phyloP scores from a whole-genome alignment of 2,329 filamentous ascomycete genomes.

The Verticillium tricorpus region DNA sequence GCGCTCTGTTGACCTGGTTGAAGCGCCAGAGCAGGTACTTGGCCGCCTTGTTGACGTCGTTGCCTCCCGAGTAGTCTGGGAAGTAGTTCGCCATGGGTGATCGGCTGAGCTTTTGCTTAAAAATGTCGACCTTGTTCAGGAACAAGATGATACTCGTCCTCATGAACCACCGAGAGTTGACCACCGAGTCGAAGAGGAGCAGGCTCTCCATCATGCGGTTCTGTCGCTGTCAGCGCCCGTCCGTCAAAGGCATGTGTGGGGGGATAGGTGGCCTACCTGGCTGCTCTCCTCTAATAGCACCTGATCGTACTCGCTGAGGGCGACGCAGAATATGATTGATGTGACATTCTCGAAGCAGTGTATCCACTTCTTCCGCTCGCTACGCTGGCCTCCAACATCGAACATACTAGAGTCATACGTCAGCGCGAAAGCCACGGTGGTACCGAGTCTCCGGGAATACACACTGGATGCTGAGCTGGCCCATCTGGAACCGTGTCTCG shows the following conservation, averaged over 20 bases:
- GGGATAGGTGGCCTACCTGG: slow-evolving; percentile 57
- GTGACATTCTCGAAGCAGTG: slow-evolving; percentile 99
- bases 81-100: slow-evolving; percentile 95
- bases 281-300: slow-evolving; percentile 95
- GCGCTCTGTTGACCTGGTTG: slow-evolving; percentile 95
- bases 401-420: slow-evolving; percentile 73
- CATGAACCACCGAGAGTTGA: slow-evolving; percentile 99
- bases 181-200: slow-evolving; percentile 93
- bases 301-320: slow-evolving; percentile 96
- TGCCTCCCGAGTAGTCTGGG: slow-evolving; percentile 94
- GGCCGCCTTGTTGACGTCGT: slow-evolving; percentile 95
- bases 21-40: slow-evolving; percentile 98
- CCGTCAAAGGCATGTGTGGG: neutral
- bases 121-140: slow-evolving; percentile 97
- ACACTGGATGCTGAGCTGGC: slow-evolving; percentile 96
- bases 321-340: slow-evolving; percentile 98
- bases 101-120: slow-evolving; percentile 87
- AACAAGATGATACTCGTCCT: slow-evolving; percentile 97
- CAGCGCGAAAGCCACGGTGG: neutral
- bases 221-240: slow-evolving; percentile 38
- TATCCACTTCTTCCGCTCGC: slow-evolving; percentile 99
- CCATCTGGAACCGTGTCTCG: slow-evolving; percentile 98
- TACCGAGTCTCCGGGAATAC: slow-evolving; percentile 23
- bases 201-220: slow-evolving; percentile 99
- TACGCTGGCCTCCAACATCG: slow-evolving; percentile 93